These are phyloP conservation scores for Botrytis porri DNA, from an alignment of 2,329 filamentous ascomycete genomes.

Conservation along the genomic window DNA sequence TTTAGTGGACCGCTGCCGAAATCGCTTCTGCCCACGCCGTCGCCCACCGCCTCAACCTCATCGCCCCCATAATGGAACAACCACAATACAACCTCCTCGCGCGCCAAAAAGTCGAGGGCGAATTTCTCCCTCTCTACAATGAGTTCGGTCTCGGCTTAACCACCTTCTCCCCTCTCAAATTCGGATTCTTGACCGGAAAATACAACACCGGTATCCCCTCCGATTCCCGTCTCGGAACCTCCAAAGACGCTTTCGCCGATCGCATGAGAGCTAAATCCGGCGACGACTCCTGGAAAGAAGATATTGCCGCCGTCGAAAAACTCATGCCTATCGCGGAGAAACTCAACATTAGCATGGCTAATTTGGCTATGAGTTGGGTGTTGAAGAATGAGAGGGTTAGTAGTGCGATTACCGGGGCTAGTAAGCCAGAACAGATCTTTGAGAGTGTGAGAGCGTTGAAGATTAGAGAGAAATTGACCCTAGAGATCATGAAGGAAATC, in stretches of 20 bases:
- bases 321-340: constrained; percentile 62
- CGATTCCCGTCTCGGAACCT: constrained; percentile 55
- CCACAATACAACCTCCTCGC: constrained; percentile 63
- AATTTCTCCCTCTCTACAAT: constrained; percentile 59
- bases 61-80: constrained; percentile 65
- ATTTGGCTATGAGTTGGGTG: constrained; percentile 60
- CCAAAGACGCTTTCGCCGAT: constrained; percentile 50
- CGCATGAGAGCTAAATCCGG: constrained; percentile 43
- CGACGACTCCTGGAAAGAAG: constrained; percentile 50
- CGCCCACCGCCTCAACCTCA: constrained; percentile 57
- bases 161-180: constrained; percentile 58
- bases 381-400: constrained; percentile 60
- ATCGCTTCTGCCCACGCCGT: constrained; percentile 61
- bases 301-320: constrained; percentile 58
- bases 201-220: constrained; percentile 62
- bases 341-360: constrained; percentile 53
- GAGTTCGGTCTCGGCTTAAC: constrained; percentile 60
- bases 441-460: constrained; percentile 56
- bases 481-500: constrained; percentile 58
- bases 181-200: constrained; percentile 63
- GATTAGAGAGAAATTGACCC: constrained; percentile 54
- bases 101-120: constrained; percentile 60
- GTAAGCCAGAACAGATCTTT: constrained; percentile 55
- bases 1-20: constrained; percentile 60
- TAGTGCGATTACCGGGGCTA: constrained; percentile 60